Evolutionary conservation across 148 eudicot species (phyloP).

Genomic region (Diospyros lotus): DNA sequence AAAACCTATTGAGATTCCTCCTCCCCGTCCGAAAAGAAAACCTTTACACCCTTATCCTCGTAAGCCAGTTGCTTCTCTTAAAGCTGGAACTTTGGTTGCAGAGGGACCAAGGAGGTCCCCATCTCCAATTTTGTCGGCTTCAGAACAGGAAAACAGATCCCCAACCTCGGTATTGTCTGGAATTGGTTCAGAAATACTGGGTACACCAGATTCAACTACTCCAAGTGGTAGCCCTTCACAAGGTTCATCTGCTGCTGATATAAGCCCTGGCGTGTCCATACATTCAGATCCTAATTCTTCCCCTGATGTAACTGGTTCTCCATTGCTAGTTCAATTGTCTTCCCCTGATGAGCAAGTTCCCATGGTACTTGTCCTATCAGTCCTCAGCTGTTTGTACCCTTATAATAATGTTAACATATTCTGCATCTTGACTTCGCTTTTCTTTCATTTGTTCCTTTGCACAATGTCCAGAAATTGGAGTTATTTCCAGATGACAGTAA

Average conservation of each 20-base stretch:
- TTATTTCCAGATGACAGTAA: slow-evolving; percentile 31
- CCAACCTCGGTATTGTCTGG: slow-evolving; percentile 78
- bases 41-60: slow-evolving; percentile 96
- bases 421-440: slow-evolving; percentile 4
- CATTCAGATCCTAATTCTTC: slow-evolving; percentile 26
- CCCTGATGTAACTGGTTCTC: slow-evolving; percentile 23
- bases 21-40: slow-evolving; percentile 91
- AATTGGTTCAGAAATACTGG: slow-evolving; percentile 42
- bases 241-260: slow-evolving; percentile 37
- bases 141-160: slow-evolving; percentile 56
- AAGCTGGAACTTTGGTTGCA: slow-evolving; percentile 25
- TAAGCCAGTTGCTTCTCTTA: slow-evolving; percentile 39
- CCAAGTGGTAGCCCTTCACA: slow-evolving; percentile 49
- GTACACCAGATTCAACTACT: slow-evolving; percentile 35
- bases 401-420: background rate
- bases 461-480: slow-evolving; percentile 49
- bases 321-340: slow-evolving; percentile 9
- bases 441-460: background rate
- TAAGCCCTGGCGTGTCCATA: slow-evolving; percentile 16
- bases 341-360: slow-evolving; percentile 27
- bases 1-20: slow-evolving; percentile 80
- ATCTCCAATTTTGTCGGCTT: slow-evolving; percentile 43
- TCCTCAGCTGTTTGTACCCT: background rate
- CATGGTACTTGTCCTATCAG: slow-evolving; percentile 35
- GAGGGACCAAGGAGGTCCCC: slow-evolving; percentile 38